Evolutionary conservation across 257 asterid genomes (phyloP), one percentile per base, ranked within the genome.

Genomic region (Misopates orontium): DNA sequence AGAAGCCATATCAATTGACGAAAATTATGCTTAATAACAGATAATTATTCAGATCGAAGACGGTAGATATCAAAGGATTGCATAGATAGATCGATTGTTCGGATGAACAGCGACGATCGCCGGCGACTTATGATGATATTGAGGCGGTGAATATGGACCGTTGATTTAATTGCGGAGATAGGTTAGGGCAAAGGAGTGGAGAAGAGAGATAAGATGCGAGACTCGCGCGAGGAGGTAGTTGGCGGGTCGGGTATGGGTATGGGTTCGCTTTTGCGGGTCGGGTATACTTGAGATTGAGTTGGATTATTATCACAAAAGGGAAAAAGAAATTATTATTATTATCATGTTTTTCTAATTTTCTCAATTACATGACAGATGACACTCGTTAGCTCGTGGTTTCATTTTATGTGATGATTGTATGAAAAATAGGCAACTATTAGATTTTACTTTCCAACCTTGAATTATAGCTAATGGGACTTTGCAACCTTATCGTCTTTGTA

Each of bases 131-230:
- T 42, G 54, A 78, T 62, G 72, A 20, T 59, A 64, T 45, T 42
- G 20, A 53, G 56, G 67, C 87, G 90, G 83, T 55, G 79, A 80
- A 80, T 77, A 80, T 67, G 79, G 69, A 42, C 86, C 93, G 78
- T 81, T 17, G 84, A 66, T 75, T 58, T 70, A 76, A 48, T 68
- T n/a, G 75, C 62, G 23, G 31, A 23, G 23, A 47, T 12, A 31
- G 15, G 9, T 47, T 25, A 3, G n/a, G 60, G 39, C 4, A 16
- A 3, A 18, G 41, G 42, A 42, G 63, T 10, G 48, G 20, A 22
- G 32, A 23, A 47, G 56, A 36, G 60, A 55, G 50, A 66, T 69
- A 45, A 55, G 73, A 59, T 9, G 56, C 64, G 52, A 49, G 12
- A 56, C 25, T 55, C 62, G 42, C 24, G n/a, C 51, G 58, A n/a